These are phyloP conservation scores for Agaricus sinodeliciosus DNA, from an alignment of 768 basidiomycete species.

Conservation along the genomic window DNA sequence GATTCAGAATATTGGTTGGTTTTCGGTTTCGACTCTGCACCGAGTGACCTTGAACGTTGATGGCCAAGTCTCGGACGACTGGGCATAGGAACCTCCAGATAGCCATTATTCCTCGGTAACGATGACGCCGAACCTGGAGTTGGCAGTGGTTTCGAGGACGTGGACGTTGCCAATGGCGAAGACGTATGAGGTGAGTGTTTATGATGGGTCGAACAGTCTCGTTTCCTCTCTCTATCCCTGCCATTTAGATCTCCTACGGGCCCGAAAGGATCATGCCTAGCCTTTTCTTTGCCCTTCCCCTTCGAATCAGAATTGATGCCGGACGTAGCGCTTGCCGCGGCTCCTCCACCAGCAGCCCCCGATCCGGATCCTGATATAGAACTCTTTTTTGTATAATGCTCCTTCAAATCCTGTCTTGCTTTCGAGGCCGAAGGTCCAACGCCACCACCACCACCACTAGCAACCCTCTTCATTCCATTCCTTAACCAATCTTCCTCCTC, in stretches of 20 bases:
- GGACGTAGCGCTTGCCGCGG: background rate
- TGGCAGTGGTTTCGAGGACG: slow-evolving; percentile 3
- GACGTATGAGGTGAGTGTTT: slow-evolving; percentile 8
- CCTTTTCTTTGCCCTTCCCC: slow-evolving; percentile 16
- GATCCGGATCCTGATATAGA: background rate
- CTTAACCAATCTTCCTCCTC: slow-evolving; percentile 25
- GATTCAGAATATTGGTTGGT: background rate
- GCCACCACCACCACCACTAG: background rate
- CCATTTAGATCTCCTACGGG: background rate
- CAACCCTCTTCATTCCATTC: background rate
- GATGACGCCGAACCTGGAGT: background rate
- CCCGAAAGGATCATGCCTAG: background rate
- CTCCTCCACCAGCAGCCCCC: background rate
- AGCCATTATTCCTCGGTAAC: background rate
- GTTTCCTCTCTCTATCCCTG: slow-evolving; percentile 14
- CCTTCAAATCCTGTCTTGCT: slow-evolving; percentile 1
- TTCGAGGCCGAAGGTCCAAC: background rate
- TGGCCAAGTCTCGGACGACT: slow-evolving; percentile 2
- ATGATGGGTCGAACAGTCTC: slow-evolving; percentile 1
- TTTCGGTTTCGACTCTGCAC: slow-evolving; percentile 1
- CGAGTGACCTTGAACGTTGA: slow-evolving; percentile 9
- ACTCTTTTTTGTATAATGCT: background rate
- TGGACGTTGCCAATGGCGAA: slow-evolving; percentile 2
- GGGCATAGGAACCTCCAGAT: background rate
- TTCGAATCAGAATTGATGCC: background rate